A percentile compares a stretch with the other conserved stretches of the same genome.
Evolutionary conservation across 1,284 basidiomycete species (phyloP).

Genomic region (Tilletia horrida): DNA sequence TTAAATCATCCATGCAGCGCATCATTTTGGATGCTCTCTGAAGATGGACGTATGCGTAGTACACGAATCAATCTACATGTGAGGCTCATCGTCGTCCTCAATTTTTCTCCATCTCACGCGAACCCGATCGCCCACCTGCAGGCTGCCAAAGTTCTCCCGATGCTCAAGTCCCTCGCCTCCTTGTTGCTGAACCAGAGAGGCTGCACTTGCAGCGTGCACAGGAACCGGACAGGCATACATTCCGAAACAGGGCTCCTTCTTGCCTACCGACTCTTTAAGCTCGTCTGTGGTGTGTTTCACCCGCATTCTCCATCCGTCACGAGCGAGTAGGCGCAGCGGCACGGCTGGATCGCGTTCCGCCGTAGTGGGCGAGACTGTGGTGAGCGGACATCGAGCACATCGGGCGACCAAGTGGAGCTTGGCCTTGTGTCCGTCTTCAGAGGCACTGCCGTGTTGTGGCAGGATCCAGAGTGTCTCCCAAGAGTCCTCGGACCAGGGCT

Average conservation of each 20-base stretch:
- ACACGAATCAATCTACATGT: neutral
- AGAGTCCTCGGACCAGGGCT: constrained; percentile 34
- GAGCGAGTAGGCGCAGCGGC: constrained; percentile 33
- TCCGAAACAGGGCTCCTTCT: constrained; percentile 39
- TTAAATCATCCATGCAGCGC: no score
- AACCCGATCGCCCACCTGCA: constrained; percentile 29
- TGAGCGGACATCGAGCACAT: constrained; percentile 41
- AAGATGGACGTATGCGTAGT: no score
- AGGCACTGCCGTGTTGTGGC: neutral
- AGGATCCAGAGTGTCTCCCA: constrained; percentile 40
- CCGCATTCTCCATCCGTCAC: constrained; percentile 26
- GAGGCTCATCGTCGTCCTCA: constrained; percentile 16
- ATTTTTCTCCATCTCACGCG: constrained; percentile 25
- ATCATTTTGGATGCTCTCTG: no score
- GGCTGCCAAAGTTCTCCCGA: constrained; percentile 22
- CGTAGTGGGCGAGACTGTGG: constrained; percentile 39
- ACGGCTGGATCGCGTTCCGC: constrained; percentile 36
- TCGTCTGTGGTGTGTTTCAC: constrained; percentile 24
- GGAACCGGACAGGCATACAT: constrained; percentile 41
- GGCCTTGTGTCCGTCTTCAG: neutral
- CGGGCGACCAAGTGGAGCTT: constrained; percentile 36
- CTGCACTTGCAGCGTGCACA: neutral
- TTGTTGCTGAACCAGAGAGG: neutral
- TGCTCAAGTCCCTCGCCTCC: neutral
- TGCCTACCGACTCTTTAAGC: constrained; percentile 15